These are phyloP conservation scores for Carallia brachiata DNA, from an alignment of 345 rosid species.

Conservation along the genomic window DNA sequence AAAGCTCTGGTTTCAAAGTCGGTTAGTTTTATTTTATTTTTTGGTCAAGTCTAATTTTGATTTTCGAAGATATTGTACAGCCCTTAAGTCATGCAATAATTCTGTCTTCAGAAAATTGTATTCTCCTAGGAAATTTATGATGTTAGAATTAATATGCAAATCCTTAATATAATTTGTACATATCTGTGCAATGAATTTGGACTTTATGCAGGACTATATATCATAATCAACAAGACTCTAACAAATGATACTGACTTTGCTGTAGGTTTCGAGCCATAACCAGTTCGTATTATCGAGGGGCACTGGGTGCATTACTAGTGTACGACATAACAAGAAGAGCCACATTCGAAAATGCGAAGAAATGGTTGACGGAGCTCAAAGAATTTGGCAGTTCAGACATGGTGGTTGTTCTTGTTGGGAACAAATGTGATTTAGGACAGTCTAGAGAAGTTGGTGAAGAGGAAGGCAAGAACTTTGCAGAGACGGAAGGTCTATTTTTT, in stretches of 20 bases:
- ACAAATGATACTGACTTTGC: background rate
- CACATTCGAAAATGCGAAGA: conserved; percentile 51
- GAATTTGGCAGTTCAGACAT: conserved; percentile 49
- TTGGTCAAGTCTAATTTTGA: no score
- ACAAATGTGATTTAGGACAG: conserved; percentile 54
- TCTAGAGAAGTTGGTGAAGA: conserved; percentile 54
- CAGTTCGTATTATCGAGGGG: conserved; percentile 87
- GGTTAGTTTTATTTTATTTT: no score
- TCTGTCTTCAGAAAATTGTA: background rate
- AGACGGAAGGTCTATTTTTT: conserved; percentile 59
- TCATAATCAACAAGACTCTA: no score
- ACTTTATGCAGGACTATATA: no score
- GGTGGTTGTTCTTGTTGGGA: conserved; percentile 72
- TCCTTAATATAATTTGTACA: no score
- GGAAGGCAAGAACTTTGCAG: conserved; percentile 61
- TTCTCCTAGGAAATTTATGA: background rate
- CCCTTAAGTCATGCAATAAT: no score
- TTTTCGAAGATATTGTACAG: no score
- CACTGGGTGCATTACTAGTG: conserved; percentile 68
- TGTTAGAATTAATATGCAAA: no score
- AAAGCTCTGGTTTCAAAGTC: no score
- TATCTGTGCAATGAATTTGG: no score
- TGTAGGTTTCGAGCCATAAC: conserved; percentile 86
- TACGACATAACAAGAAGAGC: conserved; percentile 67
- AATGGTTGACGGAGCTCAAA: conserved; percentile 72